phyloP scores from a whole-genome alignment of 257 asterid species.

The Salvia splendens region DNA sequence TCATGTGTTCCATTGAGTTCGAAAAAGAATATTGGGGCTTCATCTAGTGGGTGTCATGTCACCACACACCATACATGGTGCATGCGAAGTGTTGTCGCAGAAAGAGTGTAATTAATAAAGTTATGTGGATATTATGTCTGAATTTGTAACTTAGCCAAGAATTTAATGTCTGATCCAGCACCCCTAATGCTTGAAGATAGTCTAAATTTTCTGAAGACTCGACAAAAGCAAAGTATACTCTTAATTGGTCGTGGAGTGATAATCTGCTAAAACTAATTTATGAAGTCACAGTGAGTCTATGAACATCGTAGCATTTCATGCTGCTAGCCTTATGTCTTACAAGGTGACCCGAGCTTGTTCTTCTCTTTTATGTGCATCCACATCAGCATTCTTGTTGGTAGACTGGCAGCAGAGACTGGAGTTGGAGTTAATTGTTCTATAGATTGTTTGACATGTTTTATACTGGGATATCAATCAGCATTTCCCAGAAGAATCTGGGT shows the following conservation, averaged over 20 bases:
- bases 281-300: conserved; percentile 23
- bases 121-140: conserved; percentile 10
- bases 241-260: background rate
- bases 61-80: background rate
- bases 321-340: conserved; percentile 26
- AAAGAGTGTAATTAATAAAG: background rate
- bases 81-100: no score
- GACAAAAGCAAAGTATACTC: background rate
- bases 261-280: conserved; percentile 2
- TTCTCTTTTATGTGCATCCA: conserved; percentile 36
- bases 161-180: background rate
- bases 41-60: background rate
- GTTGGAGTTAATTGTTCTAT: conserved; percentile 40
- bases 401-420: conserved; percentile 50
- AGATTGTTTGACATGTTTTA: conserved; percentile 40
- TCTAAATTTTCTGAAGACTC: background rate
- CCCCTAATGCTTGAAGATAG: background rate
- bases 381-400: conserved; percentile 41
- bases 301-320: conserved; percentile 18
- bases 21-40: background rate
- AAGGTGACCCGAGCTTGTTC: conserved; percentile 32
- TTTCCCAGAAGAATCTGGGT: conserved; percentile 78
- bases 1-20: conserved; percentile 3
- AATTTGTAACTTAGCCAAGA: background rate
- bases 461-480: conserved; percentile 65